phyloP scores from a whole-genome alignment of 1,139 yeast species.

The Waltiozyma sp. region DNA sequence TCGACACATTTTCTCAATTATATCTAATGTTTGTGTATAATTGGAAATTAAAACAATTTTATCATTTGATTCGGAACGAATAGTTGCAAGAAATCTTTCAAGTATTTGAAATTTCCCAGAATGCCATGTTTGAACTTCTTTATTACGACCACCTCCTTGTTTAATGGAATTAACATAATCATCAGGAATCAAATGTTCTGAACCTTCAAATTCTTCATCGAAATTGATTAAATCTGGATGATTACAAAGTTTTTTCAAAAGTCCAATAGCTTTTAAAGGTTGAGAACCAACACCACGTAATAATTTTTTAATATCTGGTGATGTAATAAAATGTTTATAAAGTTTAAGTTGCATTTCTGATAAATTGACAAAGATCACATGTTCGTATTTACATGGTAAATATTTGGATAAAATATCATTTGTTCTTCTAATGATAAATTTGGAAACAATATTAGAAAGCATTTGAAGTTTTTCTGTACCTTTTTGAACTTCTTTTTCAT shows the following conservation, averaged over 20 bases:
- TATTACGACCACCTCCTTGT: conserved; percentile 36
- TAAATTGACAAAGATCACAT: conserved; percentile 81
- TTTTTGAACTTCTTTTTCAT: conserved; percentile 59
- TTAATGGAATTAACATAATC: conserved; percentile 42
- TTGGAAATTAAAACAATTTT: conserved; percentile 90
- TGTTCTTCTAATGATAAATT: conserved; percentile 88
- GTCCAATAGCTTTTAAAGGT: conserved; percentile 83
- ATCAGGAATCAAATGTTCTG: conserved; percentile 56
- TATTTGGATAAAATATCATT: conserved; percentile 91
- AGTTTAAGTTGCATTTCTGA: conserved; percentile 67
- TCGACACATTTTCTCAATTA: conserved; percentile 81
- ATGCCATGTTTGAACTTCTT: conserved; percentile 53
- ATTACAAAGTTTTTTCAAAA: conserved; percentile 80
- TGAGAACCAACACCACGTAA: conserved; percentile 69
- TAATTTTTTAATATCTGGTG: conserved; percentile 67
- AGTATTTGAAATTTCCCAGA: conserved; percentile 48
- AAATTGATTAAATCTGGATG: conserved; percentile 81
- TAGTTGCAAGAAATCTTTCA: conserved; percentile 65
- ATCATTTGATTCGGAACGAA: conserved; percentile 74
- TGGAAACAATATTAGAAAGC: conserved; percentile 68
- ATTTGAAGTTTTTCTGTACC: conserved; percentile 70
- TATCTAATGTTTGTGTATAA: conserved; percentile 86
- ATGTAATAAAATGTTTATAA: conserved; percentile 65
- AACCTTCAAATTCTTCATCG: conserved; percentile 68
- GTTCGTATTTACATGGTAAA: conserved; percentile 90